Conservation (phyloP, 2,329 filamentous ascomycete genomes). For the Cryphonectria nitschkei region DNA sequence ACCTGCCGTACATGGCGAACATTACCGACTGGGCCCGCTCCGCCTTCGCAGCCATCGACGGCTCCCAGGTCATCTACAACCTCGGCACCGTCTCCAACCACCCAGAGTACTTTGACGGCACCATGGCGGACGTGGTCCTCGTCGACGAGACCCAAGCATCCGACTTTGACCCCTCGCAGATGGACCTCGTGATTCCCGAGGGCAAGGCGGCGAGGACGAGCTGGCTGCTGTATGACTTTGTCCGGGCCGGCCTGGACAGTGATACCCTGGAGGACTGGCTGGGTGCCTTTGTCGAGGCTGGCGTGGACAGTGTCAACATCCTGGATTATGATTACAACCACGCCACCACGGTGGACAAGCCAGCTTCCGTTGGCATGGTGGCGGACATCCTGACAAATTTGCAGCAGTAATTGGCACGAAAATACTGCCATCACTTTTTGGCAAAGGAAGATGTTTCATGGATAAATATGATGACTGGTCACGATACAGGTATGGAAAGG, state of each 20-base stretch:
- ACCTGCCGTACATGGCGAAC: constrained; percentile 17
- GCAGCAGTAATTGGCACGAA: not conserved
- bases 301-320: constrained; percentile 12
- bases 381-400: not conserved
- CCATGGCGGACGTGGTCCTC: constrained; percentile 15
- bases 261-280: not conserved
- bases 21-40: not conserved
- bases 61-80: constrained; percentile 17
- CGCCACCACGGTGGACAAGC: constrained; percentile 10
- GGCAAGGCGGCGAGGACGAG: constrained; percentile 2
- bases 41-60: not conserved
- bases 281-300: not conserved
- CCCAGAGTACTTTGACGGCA: constrained; percentile 17
- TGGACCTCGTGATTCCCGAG: not conserved
- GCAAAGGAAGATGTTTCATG: not conserved
- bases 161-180: not conserved
- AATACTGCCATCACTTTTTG: not conserved
- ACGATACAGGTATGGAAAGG: not conserved
- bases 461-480: not conserved
- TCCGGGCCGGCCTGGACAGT: not conserved
- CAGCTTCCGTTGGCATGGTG: not conserved
- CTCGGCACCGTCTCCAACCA: constrained; percentile 18
- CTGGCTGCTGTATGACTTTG: constrained; percentile 5
- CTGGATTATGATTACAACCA: constrained; percentile 14
- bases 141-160: constrained; percentile 15